Evolutionary conservation across 768 basidiomycete species (phyloP), one percentile per base, ranked within the genome.

Genomic region (Leccinum disarticulatum): DNA sequence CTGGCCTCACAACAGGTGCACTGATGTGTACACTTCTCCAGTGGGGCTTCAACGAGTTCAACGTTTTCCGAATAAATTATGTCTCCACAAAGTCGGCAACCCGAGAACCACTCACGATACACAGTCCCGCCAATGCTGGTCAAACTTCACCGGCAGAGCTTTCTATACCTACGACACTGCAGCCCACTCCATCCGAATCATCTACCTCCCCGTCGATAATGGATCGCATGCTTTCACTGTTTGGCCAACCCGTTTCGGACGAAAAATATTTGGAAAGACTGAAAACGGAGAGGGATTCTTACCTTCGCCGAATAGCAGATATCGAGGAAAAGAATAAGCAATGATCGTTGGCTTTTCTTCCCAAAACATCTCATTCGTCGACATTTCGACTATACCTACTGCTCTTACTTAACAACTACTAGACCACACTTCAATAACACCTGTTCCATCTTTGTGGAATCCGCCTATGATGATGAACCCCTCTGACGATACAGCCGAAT

Each of bases 181-280:
- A 62, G 57, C 62, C 80, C 7, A 49, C 43, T 33, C 28, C 52
- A 14, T 54, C 27, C 14, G 55, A 58, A 50, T 33, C 49, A 8
- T 28, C 57, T 35, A 2, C 49, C 13, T 43, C 49, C 9, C 47
- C 6, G 25, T 69, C 72, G 15, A 59, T 76, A 15, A 66, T 70
- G 19, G 76, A 83, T 51, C 76, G 77, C 10, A 60, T 87, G 43
- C 60, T 75, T 36, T 67, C 69, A 2, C 22, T 62, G 15, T 64
- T 73, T 28, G 69, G 68, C 28, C 76, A 74, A 35, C 79, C 76
- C 54, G 67, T 94, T 4, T 80, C 90, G 6, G 86, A 94, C 62
- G 87, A 93, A 52, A 87, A 89, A 61, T 91, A 91, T 63, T 64
- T 93, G 54, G 70, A 70, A 30, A 81, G 79, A 60, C 68, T 93